Base-by-base conservation (phyloP, 345 rosid genomes). In the Citrus sinensis region DNA sequence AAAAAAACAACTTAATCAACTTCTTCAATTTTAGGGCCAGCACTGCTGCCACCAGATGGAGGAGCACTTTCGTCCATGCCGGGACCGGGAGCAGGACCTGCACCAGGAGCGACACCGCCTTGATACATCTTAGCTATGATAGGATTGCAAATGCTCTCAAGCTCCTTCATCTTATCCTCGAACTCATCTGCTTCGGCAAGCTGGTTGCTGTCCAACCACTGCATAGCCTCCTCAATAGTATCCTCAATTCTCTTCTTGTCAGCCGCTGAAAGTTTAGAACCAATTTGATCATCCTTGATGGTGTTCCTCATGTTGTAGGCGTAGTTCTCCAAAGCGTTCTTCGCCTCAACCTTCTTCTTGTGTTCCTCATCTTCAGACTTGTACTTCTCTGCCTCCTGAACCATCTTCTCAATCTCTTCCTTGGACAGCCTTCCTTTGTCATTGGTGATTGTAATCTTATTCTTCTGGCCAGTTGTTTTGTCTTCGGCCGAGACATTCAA, bases 161-260 rank as follows among this genome's bases (percentile, higher is more conserved):
- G 79, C 82, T 90, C 90, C 84, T 88, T 88, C 92, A 90, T 80
- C 81, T 90, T 90, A 75, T 88, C 90, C 76, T 88, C 91, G 2
- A 90, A 86, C 76, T 90, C 93, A 39, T 90, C 93, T 8, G 86
- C 81, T 77, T 90, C 92, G 2, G 89, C 92, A 1, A 86, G 83
- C 77, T 88, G 92, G 79, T 88, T 90, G 6, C 69, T 51, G 9
- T 90, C 93, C 79, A 90, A 73, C 90, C 93, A 88, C 2, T 84
- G 83, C 17, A 90, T 86, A 5, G 92, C 86, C 46, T 84, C 81
- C 40, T 90, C 93, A 0, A 90, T 82, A 0, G 86, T 85, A 76
- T 87, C 92, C 76, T 90, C 93, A 1, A 90, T 88, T 80, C 87
- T 90, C 90, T 88, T 88, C 85, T 90, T 90, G 72, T 90, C 93